Evolutionary conservation across 495 filamentous ascomycete genomes (phyloP).

Genomic region (Astrocystis sublimbata): DNA sequence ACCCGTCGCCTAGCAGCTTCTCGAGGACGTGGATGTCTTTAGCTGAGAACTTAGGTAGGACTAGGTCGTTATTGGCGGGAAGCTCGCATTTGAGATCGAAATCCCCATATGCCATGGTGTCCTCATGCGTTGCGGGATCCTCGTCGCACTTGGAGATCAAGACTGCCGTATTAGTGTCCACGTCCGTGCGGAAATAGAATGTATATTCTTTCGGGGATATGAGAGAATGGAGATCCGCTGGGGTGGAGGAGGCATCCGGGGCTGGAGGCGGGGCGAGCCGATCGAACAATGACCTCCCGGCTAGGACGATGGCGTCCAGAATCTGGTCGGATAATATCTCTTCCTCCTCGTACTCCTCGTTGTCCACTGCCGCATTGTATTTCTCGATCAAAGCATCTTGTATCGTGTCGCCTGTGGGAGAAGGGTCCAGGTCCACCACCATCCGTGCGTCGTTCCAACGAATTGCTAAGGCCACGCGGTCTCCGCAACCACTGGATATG

Average conservation of each 20-base stretch:
- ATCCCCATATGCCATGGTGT: neutral
- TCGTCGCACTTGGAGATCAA: slow-evolving; percentile 6
- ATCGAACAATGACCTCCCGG: slow-evolving; percentile 14
- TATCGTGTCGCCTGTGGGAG: slow-evolving; percentile 1
- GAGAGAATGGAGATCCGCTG: slow-evolving; percentile 15
- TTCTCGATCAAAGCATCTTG: slow-evolving; percentile 17
- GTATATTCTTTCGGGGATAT: slow-evolving; percentile 16
- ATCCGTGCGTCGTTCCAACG: slow-evolving; percentile 17
- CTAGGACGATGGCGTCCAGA: slow-evolving; percentile 16
- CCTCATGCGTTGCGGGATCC: neutral
- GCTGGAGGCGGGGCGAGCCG: slow-evolving; percentile 11
- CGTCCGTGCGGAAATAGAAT: slow-evolving; percentile 8
- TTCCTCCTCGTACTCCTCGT: slow-evolving; percentile 11
- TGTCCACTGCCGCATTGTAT: slow-evolving; percentile 10
- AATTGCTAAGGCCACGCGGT: slow-evolving; percentile 17
- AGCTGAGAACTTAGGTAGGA: slow-evolving; percentile 13
- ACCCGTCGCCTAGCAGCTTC: slow-evolving; percentile 19
- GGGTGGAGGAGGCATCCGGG: neutral
- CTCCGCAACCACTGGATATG: slow-evolving; percentile 17
- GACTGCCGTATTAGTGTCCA: neutral
- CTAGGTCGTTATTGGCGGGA: slow-evolving; percentile 2
- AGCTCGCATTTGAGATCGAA: neutral
- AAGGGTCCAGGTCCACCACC: slow-evolving; percentile 14
- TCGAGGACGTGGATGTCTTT: slow-evolving; percentile 9
- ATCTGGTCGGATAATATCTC: slow-evolving; percentile 7